Percentiles rank a stretch among this genome's conserved stretches.
Evolutionary conservation across 257 asterid species (phyloP).

Genomic region (Solanum pimpinellifolium): DNA sequence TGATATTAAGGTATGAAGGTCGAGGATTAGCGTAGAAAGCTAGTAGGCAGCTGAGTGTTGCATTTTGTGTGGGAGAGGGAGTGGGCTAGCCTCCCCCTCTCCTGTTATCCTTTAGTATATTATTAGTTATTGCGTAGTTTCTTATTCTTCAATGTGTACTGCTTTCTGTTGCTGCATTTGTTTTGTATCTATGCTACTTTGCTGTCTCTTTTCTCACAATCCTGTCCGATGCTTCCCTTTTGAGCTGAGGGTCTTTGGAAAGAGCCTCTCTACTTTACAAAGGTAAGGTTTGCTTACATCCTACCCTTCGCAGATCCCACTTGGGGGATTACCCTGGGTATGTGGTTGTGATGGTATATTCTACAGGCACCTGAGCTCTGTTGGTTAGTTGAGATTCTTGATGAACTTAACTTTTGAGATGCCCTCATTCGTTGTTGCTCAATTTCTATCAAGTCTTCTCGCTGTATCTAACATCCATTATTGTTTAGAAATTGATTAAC

Average conservation of each 20-base stretch:
- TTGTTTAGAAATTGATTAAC: neutral
- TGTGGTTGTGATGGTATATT: neutral
- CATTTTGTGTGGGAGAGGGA: neutral
- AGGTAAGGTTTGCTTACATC: neutral
- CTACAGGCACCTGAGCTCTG: neutral
- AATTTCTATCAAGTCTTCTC: neutral
- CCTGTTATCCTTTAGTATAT: neutral
- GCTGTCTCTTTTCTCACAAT: neutral
- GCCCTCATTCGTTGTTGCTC: neutral
- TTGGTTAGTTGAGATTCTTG: neutral
- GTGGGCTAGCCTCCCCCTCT: neutral
- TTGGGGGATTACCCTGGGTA: neutral
- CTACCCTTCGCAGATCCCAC: neutral
- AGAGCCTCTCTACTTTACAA: neutral
- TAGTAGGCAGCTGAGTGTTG: neutral
- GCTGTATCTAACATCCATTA: neutral
- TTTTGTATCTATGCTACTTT: neutral
- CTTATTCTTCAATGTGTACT: neutral
- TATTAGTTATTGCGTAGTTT: neutral
- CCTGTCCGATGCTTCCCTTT: neutral
- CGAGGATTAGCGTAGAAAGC: neutral
- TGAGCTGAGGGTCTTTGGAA: neutral
- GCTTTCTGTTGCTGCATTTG: neutral
- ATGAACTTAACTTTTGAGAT: neutral
- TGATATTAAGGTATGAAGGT: neutral